Conservation (phyloP, 345 rosid species). For the Moringa oleifera region DNA sequence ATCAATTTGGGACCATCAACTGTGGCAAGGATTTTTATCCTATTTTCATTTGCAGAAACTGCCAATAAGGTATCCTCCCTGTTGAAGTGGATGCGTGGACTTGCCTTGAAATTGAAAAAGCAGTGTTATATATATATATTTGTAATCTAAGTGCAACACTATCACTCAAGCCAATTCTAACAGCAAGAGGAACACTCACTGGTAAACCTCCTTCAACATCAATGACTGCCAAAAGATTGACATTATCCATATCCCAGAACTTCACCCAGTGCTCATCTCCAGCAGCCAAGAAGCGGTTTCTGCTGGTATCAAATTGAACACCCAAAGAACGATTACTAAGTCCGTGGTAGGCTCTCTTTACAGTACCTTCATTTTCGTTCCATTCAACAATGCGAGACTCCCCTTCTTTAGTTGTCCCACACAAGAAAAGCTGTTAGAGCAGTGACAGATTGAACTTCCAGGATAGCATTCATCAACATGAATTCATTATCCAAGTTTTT, state of each 20-base stretch:
- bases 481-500: too few relatives aligned
- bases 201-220: slow-evolving; percentile 37
- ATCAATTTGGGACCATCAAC: slow-evolving; percentile 32
- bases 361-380: slow-evolving; percentile 44
- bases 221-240: slow-evolving; percentile 18
- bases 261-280: slow-evolving; percentile 37
- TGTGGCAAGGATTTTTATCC: slow-evolving; percentile 34
- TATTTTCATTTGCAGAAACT: slow-evolving; percentile 33
- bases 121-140: not conserved
- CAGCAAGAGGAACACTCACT: slow-evolving; percentile 18
- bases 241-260: slow-evolving; percentile 45
- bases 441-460: too few relatives aligned
- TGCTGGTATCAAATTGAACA: slow-evolving; percentile 37
- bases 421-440: slow-evolving; percentile 39
- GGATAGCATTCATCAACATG: too few relatives aligned
- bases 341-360: slow-evolving; percentile 33
- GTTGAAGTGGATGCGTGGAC: slow-evolving; percentile 41
- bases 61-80: slow-evolving; percentile 40
- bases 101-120: slow-evolving; percentile 25
- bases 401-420: slow-evolving; percentile 41
- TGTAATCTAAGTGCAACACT: slow-evolving; percentile 5
- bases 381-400: slow-evolving; percentile 40
- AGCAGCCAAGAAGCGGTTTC: slow-evolving; percentile 32
- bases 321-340: slow-evolving; percentile 33
- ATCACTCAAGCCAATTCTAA: not conserved